Evolutionary conservation across 225 moss, liverwort and hornwort genomes (phyloP), one percentile per base, ranked within the genome.

Genomic region (Pseudisothecium myosuroides): DNA sequence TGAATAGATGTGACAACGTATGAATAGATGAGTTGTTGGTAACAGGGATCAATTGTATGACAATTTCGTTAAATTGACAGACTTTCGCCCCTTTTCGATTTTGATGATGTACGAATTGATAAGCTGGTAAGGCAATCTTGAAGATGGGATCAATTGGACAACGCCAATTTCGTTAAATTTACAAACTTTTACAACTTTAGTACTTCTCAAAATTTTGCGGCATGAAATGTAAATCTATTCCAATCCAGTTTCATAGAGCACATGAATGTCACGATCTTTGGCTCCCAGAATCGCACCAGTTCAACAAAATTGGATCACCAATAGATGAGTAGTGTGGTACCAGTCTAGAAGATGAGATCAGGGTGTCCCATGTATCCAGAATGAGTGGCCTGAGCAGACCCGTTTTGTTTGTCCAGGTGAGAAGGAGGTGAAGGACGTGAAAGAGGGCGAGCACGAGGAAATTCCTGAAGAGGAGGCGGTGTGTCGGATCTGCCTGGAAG

Each of bases 401-500:
- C 36, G 10, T 62, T 59, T 62, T 47, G 23, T 63, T 72, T 74
- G 73, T 73, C 88, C 52, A 89, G 85, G 86, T 58, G 91, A 90
- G 84, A 92, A 88, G 73, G 81, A 81, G 45, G 81, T 31, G 34
- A 81, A 62, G 22, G 90, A 63, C 89, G 83, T 17, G 72, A 81
- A 85, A 49, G 89, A 80, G 20, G 79, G 52, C 9, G 52, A 82
- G 31, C 88, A 91, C 66, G 92, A 94, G 59, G 94, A 92, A 85
- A 94, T 94, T 80, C 90, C 91, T 29, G 94, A 93, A 66, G 94
- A 93, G 87, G 94, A 94, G 77, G 93, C 94, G 27, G 87, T 94
- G 85, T 94, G 94, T 88, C 92, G 94, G 91, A 94, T 94, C 43
- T 94, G 93, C 68, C 87, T 94, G 34, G 94, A 92, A 17, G 94